phyloP scores from a whole-genome alignment of 73 alveolate species.

The Tetrahymena borealis region DNA sequence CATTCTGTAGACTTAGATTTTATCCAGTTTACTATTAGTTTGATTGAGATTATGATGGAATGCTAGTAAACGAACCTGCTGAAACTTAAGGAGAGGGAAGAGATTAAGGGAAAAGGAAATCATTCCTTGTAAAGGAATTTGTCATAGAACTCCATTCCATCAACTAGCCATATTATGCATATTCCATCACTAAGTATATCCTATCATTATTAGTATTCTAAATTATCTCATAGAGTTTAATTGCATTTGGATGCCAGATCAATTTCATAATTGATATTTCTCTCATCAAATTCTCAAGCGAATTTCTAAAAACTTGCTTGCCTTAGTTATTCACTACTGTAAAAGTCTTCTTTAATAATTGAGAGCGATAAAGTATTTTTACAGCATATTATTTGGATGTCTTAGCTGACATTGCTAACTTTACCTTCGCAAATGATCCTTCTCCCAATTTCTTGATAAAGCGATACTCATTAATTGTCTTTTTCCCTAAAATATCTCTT shows the following conservation, averaged over 20 bases:
- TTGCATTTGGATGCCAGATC: slow-evolving; percentile 7
- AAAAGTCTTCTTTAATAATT: neutral
- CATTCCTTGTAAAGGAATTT: neutral
- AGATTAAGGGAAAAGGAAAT: neutral
- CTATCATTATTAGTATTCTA: neutral
- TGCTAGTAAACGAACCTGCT: neutral
- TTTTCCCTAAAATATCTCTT: neutral
- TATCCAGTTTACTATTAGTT: neutral
- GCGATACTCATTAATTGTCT: neutral
- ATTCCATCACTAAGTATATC: slow-evolving; percentile 17
- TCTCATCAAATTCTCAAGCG: neutral
- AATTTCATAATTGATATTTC: slow-evolving; percentile 12
- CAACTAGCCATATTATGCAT: slow-evolving; percentile 7
- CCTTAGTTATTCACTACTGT: neutral
- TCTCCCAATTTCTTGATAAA: neutral
- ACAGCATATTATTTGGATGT: neutral
- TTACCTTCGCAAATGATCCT: neutral
- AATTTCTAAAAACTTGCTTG: neutral
- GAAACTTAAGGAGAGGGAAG: neutral
- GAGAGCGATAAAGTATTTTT: neutral
- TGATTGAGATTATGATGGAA: neutral
- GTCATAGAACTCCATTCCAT: slow-evolving; percentile 1
- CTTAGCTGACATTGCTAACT: neutral
- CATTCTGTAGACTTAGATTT: too few relatives aligned
- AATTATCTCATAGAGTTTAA: slow-evolving; percentile 8